Base-by-base conservation (phyloP, 2,329 filamentous ascomycete genomes). In the Endoconidiophora laricicola region DNA sequence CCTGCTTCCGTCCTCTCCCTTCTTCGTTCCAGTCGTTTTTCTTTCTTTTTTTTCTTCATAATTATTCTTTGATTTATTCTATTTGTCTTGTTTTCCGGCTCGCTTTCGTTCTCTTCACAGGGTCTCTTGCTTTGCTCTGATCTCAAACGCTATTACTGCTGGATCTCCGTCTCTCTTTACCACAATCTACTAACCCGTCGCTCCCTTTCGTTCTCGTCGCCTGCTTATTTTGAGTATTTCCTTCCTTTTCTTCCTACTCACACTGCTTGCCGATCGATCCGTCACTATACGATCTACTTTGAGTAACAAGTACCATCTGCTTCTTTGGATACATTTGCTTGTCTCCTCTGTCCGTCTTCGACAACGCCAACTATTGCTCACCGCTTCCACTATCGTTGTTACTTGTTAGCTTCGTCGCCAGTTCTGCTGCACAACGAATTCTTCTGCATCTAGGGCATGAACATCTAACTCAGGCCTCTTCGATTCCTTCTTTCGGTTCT, bases 1-100 rank as follows among this genome's bases (percentile, higher is more conserved):
- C 54, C 22, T 38, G 7, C 6, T 36, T 7, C 33, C 10, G 7
- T 38, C 33, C 14, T 37, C 33, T 55, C 42, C 39, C 47, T 42
- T 29, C 48, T 44, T 33, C 29, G 12, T 33, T 33, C 29, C 29
- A 33, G 12, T 22, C 18, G 26, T 24, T 45, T 45, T 46, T 54
- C 45, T 41, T 50, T 50, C 48, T 52, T 44, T 45, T 54, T 50
- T 52, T 50, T 43, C 42, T 48, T 37, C 36, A 50, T 43, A 22
- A 43, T 37, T 46, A 37, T 29, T 23, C 33, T 14, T 42, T 14
- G 39, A 29, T 38, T 24, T 40, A 48, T 14, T 38, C 18, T 26
- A 18, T 49, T 44, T 4, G n/a, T 33, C 12, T 39, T 44, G 6
- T 26, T 45, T 49, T 26, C 18, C 12, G 29, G 29, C 29, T 33